Evolutionary conservation across 2,329 filamentous ascomycete species (phyloP).

Genomic region (Sporothrix curviconia): DNA sequence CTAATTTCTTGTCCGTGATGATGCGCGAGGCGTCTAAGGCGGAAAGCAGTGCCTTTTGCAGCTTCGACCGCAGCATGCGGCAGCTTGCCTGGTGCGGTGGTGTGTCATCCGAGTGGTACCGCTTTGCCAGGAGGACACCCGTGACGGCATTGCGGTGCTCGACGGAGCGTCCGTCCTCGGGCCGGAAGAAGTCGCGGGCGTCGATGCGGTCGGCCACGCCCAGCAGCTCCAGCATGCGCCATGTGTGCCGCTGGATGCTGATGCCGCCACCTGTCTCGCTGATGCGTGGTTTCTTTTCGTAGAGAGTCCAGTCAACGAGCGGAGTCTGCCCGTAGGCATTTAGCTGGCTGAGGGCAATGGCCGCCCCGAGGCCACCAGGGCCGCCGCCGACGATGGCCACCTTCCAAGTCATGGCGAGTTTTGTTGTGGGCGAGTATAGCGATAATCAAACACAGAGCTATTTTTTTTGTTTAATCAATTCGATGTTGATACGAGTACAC

Average conservation of each 20-base stretch:
- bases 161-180: slow-evolving; percentile 22
- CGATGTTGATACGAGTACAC: background rate
- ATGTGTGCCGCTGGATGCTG: slow-evolving; percentile 30
- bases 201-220: slow-evolving; percentile 28
- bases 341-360: slow-evolving; percentile 11
- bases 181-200: slow-evolving; percentile 26
- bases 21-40: slow-evolving; percentile 39
- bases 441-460: background rate
- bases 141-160: slow-evolving; percentile 29
- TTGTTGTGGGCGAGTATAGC: background rate
- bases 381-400: slow-evolving; percentile 15
- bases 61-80: slow-evolving; percentile 29
- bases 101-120: slow-evolving; percentile 20
- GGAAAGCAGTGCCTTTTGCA: slow-evolving; percentile 43
- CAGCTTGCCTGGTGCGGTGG: slow-evolving; percentile 25
- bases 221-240: slow-evolving; percentile 29
- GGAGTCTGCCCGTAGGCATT: slow-evolving; percentile 19
- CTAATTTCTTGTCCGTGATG: slow-evolving; percentile 39
- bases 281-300: slow-evolving; percentile 31
- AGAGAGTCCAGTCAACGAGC: slow-evolving; percentile 29
- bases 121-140: slow-evolving; percentile 24
- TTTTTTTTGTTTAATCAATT: background rate
- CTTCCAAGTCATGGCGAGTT: slow-evolving; percentile 4
- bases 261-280: slow-evolving; percentile 34
- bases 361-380: slow-evolving; percentile 12